Conservation (phyloP, 1,284 basidiomycete species). For the Ceratobasidium sp. region DNA sequence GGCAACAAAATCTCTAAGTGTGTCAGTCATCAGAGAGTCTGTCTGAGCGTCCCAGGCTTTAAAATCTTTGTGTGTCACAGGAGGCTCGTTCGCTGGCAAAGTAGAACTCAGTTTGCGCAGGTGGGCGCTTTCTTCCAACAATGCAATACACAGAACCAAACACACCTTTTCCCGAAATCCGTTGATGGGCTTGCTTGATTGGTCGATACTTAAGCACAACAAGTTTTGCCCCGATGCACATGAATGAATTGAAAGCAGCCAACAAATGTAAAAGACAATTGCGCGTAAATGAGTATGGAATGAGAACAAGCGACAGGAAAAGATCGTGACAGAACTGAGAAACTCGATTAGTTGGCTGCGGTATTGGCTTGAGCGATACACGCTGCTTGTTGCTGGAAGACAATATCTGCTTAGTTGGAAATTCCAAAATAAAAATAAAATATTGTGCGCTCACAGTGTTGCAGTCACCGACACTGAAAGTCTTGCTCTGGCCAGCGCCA, state of each 20-base stretch:
- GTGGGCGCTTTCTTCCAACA: constrained; percentile 13
- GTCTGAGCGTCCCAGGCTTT: no score
- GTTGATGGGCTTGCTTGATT: neutral
- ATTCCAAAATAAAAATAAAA: neutral
- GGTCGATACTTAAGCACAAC: neutral
- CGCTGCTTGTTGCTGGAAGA: constrained; percentile 41
- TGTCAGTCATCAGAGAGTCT: neutral
- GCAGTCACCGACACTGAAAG: constrained; percentile 66
- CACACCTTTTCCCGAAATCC: neutral
- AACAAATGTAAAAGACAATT: constrained; percentile 40
- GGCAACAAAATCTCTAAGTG: constrained; percentile 40
- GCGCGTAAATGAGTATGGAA: constrained; percentile 9
- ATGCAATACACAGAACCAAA: constrained; percentile 25
- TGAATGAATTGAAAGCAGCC: constrained; percentile 40
- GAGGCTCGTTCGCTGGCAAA: neutral
- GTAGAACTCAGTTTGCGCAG: neutral
- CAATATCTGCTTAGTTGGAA: neutral
- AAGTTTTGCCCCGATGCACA: constrained; percentile 31
- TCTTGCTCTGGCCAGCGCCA: constrained; percentile 59
- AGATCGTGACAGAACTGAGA: neutral
- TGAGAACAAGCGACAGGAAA: neutral
- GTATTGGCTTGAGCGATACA: constrained; percentile 31
- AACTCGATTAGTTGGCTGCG: constrained; percentile 13
- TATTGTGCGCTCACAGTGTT: constrained; percentile 54
- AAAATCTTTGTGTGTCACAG: neutral